A percentile compares a stretch with the other conserved stretches of the same genome.
phyloP scores from a whole-genome alignment of 768 basidiomycete species.

The Melanogaster broomeanus region DNA sequence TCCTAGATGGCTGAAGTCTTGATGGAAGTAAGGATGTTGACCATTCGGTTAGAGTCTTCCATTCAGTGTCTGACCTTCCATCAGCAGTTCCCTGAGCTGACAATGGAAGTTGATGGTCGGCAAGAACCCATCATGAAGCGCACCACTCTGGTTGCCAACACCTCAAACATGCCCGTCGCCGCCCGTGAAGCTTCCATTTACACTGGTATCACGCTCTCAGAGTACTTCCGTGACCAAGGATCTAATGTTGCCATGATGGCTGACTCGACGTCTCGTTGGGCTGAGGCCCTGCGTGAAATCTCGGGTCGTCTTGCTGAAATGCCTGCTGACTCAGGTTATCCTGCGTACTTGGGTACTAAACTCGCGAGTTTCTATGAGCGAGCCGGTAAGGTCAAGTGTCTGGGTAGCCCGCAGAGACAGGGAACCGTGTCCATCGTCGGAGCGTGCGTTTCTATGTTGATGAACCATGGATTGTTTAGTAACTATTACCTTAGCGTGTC shows the following conservation, averaged over 20 bases:
- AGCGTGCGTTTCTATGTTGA: constrained; percentile 66
- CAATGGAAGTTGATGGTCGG: constrained; percentile 88
- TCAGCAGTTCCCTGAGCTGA: constrained; percentile 79
- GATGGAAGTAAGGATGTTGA: constrained; percentile 70
- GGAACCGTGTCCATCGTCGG: constrained; percentile 99
- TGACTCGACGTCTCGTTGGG: constrained; percentile 98
- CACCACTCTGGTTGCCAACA: constrained; percentile 97
- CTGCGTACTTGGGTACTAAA: constrained; percentile 95
- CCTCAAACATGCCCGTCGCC: constrained; percentile 99
- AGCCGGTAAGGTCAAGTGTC: constrained; percentile 91
- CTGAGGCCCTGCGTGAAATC: constrained; percentile 98
- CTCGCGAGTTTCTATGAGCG: constrained; percentile 98
- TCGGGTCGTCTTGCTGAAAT: constrained; percentile 99
- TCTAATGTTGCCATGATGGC: constrained; percentile 99
- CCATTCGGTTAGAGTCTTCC: neutral
- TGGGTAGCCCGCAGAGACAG: constrained; percentile 84
- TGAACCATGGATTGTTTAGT: constrained; percentile 3
- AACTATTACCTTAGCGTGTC: constrained; percentile 66
- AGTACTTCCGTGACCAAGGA: constrained; percentile 99
- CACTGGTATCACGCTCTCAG: constrained; percentile 97
- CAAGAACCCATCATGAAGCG: constrained; percentile 99
- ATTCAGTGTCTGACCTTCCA: constrained; percentile 12
- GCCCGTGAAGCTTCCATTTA: constrained; percentile 99
- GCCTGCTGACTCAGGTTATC: constrained; percentile 99
- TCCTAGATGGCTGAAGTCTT: constrained; percentile 95